A percentile compares a stretch with the other conserved stretches of the same genome.
phyloP scores from a whole-genome alignment of 2,329 filamentous ascomycete species.

The Lasiodiplodia theobromae region DNA sequence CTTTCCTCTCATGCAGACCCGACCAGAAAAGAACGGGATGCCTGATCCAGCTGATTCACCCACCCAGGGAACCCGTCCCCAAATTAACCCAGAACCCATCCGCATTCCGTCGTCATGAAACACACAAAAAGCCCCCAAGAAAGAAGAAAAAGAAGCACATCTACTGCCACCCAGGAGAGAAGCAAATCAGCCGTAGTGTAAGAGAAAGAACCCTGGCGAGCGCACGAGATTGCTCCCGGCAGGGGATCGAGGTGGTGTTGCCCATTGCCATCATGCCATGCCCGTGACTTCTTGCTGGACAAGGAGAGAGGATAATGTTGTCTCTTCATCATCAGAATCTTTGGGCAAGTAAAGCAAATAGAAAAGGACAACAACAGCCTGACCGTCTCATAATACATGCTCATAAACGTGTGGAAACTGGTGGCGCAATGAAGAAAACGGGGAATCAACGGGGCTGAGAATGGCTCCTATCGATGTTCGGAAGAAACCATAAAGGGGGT shows the following conservation, averaged over 20 bases:
- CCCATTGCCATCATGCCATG: neutral
- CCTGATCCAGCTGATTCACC: neutral
- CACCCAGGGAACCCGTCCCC: constrained; percentile 2
- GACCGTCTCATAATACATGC: constrained; percentile 28
- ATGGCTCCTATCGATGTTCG: constrained; percentile 26
- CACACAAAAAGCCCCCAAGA: constrained; percentile 10
- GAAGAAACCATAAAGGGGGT: constrained; percentile 28
- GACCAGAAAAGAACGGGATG: neutral
- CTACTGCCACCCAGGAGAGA: constrained; percentile 12
- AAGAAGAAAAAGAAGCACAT: constrained; percentile 8
- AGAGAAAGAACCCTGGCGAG: neutral
- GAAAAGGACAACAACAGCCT: constrained; percentile 11
- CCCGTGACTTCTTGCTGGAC: neutral
- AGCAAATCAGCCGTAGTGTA: neutral
- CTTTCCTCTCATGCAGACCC: neutral
- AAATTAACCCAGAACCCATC: constrained; percentile 14
- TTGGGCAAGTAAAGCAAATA: neutral
- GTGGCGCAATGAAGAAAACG: constrained; percentile 10
- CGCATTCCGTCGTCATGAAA: constrained; percentile 22
- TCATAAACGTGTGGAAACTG: constrained; percentile 17
- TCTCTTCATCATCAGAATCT: neutral
- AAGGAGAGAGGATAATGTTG: neutral
- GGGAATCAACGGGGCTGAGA: constrained; percentile 26
- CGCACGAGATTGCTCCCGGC: neutral
- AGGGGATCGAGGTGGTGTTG: neutral